Evolutionary conservation across 1,284 basidiomycete genomes (phyloP).

Genomic region (Volvariella volvacea): DNA sequence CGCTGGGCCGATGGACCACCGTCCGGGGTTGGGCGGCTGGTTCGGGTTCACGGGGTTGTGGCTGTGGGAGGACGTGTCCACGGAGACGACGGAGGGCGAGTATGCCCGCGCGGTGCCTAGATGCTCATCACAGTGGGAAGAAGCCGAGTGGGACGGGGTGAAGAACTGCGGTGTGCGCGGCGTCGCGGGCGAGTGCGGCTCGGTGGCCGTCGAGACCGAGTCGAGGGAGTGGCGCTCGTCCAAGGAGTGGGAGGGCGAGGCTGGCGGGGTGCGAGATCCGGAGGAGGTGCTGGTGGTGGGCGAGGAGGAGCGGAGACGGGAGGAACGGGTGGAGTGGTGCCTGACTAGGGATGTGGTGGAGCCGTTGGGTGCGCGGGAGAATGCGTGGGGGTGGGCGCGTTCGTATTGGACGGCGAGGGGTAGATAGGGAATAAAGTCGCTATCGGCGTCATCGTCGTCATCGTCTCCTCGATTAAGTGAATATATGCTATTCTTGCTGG

Average conservation of each 20-base stretch:
- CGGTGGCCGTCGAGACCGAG: not conserved
- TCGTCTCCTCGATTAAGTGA: slow-evolving; percentile 3
- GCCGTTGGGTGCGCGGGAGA: not conserved
- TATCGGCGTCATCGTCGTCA: slow-evolving; percentile 8
- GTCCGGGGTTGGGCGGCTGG: too few species aligned
- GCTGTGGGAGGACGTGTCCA: too few species aligned
- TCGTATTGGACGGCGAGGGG: slow-evolving; percentile 9
- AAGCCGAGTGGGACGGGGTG: not conserved
- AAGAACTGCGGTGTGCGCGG: not conserved
- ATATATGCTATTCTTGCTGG: slow-evolving; percentile 5
- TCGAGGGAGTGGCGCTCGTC: not conserved
- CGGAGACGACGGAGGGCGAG: too few species aligned
- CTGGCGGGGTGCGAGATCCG: not conserved
- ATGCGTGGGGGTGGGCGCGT: slow-evolving; percentile 4
- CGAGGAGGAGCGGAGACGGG: not conserved
- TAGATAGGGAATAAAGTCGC: slow-evolving; percentile 8
- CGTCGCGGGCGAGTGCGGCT: not conserved
- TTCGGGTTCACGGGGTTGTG: too few species aligned
- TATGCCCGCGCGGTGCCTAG: too few species aligned
- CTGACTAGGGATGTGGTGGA: not conserved
- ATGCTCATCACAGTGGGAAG: too few species aligned
- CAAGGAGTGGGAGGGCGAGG: not conserved
- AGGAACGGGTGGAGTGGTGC: not conserved
- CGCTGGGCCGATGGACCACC: too few species aligned
- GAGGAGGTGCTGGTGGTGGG: not conserved